A percentile compares a stretch with the other conserved stretches of the same genome.
Conservation (phyloP, 208 protist species). For the Borovskyia barvae region DNA sequence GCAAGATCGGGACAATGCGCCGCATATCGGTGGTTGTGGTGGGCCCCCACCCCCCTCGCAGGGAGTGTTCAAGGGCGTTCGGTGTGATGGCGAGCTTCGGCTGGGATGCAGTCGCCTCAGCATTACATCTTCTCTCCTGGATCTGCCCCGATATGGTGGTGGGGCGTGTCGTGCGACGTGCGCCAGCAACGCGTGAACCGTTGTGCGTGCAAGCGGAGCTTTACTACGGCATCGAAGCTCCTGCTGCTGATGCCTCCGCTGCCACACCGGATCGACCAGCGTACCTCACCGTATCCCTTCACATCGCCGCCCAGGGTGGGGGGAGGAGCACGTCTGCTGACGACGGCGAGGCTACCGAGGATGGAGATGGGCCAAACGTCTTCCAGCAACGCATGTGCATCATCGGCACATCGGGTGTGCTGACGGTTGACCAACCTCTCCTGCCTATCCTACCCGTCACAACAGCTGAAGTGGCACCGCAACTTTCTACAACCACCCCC, state of each 20-base stretch:
- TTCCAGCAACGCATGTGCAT: conserved; percentile 23
- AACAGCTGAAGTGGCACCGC: neutral
- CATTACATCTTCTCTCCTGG: conserved; percentile 28
- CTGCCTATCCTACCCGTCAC: conserved; percentile 9
- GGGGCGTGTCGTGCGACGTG: conserved; percentile 21
- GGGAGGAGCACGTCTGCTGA: neutral
- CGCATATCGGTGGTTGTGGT: conserved; percentile 15
- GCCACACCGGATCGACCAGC: neutral
- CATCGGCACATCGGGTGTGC: conserved; percentile 17
- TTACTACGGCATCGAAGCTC: conserved; percentile 20
- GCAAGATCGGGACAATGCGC: conserved; percentile 5
- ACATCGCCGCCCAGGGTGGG: conserved; percentile 5
- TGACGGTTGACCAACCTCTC: conserved; percentile 13
- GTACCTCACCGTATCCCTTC: conserved; percentile 19
- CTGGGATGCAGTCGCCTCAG: conserved; percentile 25
- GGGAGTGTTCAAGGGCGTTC: neutral
- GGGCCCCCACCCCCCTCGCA: neutral
- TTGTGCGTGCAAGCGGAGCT: conserved; percentile 21
- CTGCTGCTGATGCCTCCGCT: neutral
- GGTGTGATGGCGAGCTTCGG: conserved; percentile 26
- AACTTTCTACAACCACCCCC: too few species aligned
- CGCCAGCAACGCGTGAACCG: neutral
- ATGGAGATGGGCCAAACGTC: neutral
- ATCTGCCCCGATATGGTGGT: conserved; percentile 29
- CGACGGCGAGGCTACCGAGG: neutral